These are phyloP conservation scores for Penicillium crustosum DNA, from an alignment of 2,329 filamentous ascomycete genomes.

Conservation along the genomic window DNA sequence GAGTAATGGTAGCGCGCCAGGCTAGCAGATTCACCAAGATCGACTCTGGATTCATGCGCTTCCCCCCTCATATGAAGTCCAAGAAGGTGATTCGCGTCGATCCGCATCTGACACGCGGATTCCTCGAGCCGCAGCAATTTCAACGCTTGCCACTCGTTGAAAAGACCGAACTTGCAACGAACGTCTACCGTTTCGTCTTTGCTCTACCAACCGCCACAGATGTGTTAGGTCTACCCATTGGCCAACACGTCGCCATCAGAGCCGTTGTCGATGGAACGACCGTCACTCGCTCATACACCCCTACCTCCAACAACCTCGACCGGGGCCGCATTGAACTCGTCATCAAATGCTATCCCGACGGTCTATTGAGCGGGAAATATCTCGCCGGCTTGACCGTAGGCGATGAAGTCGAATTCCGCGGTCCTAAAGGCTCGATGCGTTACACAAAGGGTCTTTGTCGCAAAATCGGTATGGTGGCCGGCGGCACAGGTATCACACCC, in stretches of 20 bases:
- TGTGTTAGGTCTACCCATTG: slow-evolving; percentile 55
- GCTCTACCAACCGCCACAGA: slow-evolving; percentile 46
- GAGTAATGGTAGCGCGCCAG: slow-evolving; percentile 8
- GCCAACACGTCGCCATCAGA: slow-evolving; percentile 57
- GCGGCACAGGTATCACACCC: slow-evolving; percentile 48
- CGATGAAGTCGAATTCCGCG: slow-evolving; percentile 37
- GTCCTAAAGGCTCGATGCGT: slow-evolving; percentile 39
- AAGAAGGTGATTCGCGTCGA: slow-evolving; percentile 41
- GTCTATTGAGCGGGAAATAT: slow-evolving; percentile 32
- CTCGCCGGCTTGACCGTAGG: slow-evolving; percentile 32
- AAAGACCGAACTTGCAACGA: slow-evolving; percentile 23
- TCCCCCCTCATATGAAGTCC: slow-evolving; percentile 43
- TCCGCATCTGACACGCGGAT: slow-evolving; percentile 45
- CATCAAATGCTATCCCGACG: slow-evolving; percentile 37
- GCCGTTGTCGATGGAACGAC: slow-evolving; percentile 47
- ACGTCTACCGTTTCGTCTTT: slow-evolving; percentile 49
- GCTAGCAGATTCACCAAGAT: slow-evolving; percentile 17
- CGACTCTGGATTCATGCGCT: slow-evolving; percentile 22
- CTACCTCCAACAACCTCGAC: slow-evolving; percentile 36
- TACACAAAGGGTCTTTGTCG: slow-evolving; percentile 34
- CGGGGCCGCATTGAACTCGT: slow-evolving; percentile 33
- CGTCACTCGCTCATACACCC: slow-evolving; percentile 56
- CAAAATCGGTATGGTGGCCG: slow-evolving; percentile 41
- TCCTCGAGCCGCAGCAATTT: slow-evolving; percentile 52
- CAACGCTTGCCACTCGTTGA: slow-evolving; percentile 47